Evolutionary conservation across 495 filamentous ascomycete species (phyloP).

Genomic region (Opeltia flavorubescens): DNA sequence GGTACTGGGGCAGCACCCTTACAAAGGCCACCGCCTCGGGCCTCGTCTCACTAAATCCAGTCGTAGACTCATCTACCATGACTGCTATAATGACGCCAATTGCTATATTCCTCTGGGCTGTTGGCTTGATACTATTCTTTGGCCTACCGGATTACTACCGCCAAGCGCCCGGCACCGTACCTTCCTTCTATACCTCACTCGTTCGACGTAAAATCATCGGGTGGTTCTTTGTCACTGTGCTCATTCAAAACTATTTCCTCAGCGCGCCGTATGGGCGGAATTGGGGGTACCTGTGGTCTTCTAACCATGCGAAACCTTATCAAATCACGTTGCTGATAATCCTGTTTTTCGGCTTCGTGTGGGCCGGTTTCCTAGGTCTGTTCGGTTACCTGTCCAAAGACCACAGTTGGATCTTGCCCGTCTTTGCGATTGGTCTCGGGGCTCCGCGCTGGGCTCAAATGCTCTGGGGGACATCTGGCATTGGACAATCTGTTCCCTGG

Average conservation of each 20-base stretch:
- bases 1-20: slow-evolving; percentile 47
- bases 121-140: slow-evolving; percentile 36
- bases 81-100: slow-evolving; percentile 35
- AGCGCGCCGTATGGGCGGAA: slow-evolving; percentile 45
- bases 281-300: slow-evolving; percentile 46
- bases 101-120: slow-evolving; percentile 35
- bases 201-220: slow-evolving; percentile 42
- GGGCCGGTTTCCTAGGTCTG: slow-evolving; percentile 32
- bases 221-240: slow-evolving; percentile 38
- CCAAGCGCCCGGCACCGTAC: slow-evolving; percentile 52
- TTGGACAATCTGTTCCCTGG: slow-evolving; percentile 49
- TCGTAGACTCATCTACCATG: slow-evolving; percentile 16
- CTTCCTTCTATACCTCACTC: slow-evolving; percentile 43
- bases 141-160: slow-evolving; percentile 54
- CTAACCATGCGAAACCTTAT: slow-evolving; percentile 37
- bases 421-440: slow-evolving; percentile 51
- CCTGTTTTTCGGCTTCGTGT: slow-evolving; percentile 45
- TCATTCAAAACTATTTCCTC: slow-evolving; percentile 56
- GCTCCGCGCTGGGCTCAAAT: slow-evolving; percentile 54
- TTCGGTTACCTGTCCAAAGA: slow-evolving; percentile 36
- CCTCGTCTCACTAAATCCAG: slow-evolving; percentile 16
- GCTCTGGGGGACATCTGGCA: slow-evolving; percentile 44
- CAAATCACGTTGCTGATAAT: slow-evolving; percentile 36
- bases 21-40: slow-evolving; percentile 18
- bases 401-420: slow-evolving; percentile 50